phyloP scores from a whole-genome alignment of 2,329 filamentous ascomycete genomes.

The Allantophomopsis lycopodina region DNA sequence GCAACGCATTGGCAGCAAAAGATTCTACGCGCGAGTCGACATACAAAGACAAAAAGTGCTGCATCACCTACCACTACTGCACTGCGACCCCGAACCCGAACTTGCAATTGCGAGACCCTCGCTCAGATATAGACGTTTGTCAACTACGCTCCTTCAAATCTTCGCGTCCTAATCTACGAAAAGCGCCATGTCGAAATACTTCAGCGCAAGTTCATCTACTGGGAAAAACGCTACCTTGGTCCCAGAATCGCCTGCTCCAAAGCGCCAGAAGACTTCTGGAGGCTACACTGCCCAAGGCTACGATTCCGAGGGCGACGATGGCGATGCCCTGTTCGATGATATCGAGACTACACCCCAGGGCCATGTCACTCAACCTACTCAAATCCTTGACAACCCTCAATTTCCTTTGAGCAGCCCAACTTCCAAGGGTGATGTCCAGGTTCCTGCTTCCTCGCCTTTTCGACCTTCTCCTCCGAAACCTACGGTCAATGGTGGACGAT shows the following conservation, averaged over 20 bases:
- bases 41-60: no score
- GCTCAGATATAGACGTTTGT: no score
- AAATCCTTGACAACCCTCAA: conserved; percentile 16
- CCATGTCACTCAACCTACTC: conserved; percentile 32
- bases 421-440: conserved; percentile 44
- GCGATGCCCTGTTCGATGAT: conserved; percentile 32
- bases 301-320: conserved; percentile 26
- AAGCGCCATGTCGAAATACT: no score
- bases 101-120: no score
- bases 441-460: conserved; percentile 73
- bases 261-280: conserved; percentile 17
- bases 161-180: no score
- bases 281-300: conserved; percentile 17
- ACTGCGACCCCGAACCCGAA: no score
- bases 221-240: conserved; percentile 2
- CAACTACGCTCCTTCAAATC: no score
- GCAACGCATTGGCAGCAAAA: no score
- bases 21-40: no score
- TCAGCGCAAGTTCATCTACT: no score
- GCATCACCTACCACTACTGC: no score
- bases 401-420: conserved; percentile 10
- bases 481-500: conserved; percentile 15
- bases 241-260: conserved; percentile 13
- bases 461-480: conserved; percentile 5
- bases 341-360: conserved; percentile 16